These are phyloP conservation scores for Yamadazyma endophytica DNA, from an alignment of 805 yeast genomes.

Conservation along the genomic window DNA sequence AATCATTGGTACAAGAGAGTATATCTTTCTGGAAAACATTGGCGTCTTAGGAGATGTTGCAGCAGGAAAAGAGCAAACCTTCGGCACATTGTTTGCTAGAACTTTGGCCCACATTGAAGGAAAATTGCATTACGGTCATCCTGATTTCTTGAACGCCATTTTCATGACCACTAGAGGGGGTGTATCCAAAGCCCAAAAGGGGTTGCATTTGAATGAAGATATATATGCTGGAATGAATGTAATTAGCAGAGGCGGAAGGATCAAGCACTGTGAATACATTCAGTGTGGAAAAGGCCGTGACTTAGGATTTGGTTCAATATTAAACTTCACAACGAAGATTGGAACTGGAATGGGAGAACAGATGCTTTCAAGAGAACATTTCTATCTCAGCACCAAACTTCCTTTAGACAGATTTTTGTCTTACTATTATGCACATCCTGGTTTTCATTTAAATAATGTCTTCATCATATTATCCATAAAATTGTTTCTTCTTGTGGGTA, in stretches of 20 bases:
- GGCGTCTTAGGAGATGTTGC: constrained; percentile 88
- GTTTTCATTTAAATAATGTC: constrained; percentile 78
- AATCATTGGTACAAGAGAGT: constrained; percentile 83
- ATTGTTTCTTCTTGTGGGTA: constrained; percentile 63
- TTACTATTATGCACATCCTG: constrained; percentile 83
- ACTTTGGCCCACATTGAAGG: constrained; percentile 83
- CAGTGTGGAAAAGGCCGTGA: constrained; percentile 93
- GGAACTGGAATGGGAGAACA: constrained; percentile 96
- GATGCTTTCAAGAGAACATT: constrained; percentile 79
- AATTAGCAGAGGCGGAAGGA: constrained; percentile 78
- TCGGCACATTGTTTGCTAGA: constrained; percentile 81
- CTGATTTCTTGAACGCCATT: constrained; percentile 73
- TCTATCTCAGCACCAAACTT: constrained; percentile 73
- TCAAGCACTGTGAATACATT: constrained; percentile 81
- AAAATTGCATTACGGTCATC: constrained; percentile 84
- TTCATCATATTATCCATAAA: constrained; percentile 75
- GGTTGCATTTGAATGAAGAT: constrained; percentile 82
- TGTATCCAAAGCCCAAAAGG: constrained; percentile 82
- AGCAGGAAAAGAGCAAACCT: constrained; percentile 87
- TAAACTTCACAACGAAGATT: constrained; percentile 82
- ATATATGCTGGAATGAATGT: constrained; percentile 88
- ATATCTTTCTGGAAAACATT: constrained; percentile 80
- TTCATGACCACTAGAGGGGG: constrained; percentile 88
- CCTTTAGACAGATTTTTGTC: constrained; percentile 79
- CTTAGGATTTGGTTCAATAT: constrained; percentile 80